Conservation (phyloP, 345 rosid species). For the Kandelia obovata region DNA sequence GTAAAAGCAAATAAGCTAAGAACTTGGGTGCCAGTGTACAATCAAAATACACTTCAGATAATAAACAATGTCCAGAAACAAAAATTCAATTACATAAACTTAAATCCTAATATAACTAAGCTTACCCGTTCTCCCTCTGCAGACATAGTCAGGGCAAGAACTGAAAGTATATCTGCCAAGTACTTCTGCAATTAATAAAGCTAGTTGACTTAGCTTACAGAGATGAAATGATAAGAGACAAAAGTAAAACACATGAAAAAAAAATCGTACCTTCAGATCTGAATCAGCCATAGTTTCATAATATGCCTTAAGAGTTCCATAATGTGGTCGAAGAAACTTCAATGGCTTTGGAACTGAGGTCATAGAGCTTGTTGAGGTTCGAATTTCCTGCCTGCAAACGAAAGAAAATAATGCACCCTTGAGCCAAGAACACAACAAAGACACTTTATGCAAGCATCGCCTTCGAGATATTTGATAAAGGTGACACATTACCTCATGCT, state of each 20-base stretch:
- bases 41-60: not conserved
- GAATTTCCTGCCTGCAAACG: slow-evolving; percentile 72
- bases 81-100: not conserved
- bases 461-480: too few species aligned
- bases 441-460: not conserved
- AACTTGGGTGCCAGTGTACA: not conserved
- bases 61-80: not conserved
- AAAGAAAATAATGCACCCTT: not conserved
- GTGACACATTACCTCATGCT: slow-evolving; percentile 69
- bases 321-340: slow-evolving; percentile 96
- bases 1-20: not conserved
- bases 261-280: slow-evolving; percentile 55
- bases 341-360: slow-evolving; percentile 97
- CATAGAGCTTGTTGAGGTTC: slow-evolving; percentile 93
- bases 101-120: slow-evolving; percentile 10
- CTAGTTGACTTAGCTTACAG: not conserved
- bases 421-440: not conserved
- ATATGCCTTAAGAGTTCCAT: slow-evolving; percentile 72
- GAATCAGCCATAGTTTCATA: slow-evolving; percentile 63
- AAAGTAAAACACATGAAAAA: not conserved
- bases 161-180: slow-evolving; percentile 85
- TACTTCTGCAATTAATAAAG: slow-evolving; percentile 54
- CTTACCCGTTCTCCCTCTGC: slow-evolving; percentile 95
- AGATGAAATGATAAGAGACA: not conserved
- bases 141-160: slow-evolving; percentile 93